phyloP scores from a whole-genome alignment of 2,329 filamentous ascomycete genomes.

The Alternaria triticimaculans region DNA sequence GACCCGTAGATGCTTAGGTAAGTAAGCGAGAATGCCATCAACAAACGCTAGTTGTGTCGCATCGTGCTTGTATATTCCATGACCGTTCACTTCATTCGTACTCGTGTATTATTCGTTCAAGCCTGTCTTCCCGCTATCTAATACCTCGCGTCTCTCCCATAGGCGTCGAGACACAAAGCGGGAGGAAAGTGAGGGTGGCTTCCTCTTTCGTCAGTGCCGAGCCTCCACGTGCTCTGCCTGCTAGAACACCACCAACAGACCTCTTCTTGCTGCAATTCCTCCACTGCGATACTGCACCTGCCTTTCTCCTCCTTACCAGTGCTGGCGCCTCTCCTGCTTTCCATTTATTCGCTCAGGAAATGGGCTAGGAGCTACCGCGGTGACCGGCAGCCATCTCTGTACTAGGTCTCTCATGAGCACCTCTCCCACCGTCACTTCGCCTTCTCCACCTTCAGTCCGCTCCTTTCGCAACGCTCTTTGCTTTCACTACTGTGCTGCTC shows the following conservation, averaged over 20 bases:
- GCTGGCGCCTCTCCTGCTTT: slow-evolving; percentile 23
- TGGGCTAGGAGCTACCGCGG: slow-evolving; percentile 29
- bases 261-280: slow-evolving; percentile 25
- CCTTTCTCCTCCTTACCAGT: slow-evolving; percentile 22
- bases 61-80: neutral
- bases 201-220: slow-evolving; percentile 34
- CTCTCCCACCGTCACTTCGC: slow-evolving; percentile 36
- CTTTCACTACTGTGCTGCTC: slow-evolving; percentile 32
- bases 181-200: slow-evolving; percentile 64
- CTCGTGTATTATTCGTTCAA: neutral
- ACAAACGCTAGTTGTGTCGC: neutral
- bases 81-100: neutral
- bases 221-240: slow-evolving; percentile 40
- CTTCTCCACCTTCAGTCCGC: slow-evolving; percentile 43
- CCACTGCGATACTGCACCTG: slow-evolving; percentile 25
- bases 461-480: slow-evolving; percentile 45
- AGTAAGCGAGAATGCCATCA: neutral
- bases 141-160: slow-evolving; percentile 66
- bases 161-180: slow-evolving; percentile 73
- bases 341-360: slow-evolving; percentile 20
- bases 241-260: slow-evolving; percentile 38
- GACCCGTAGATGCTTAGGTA: slow-evolving; percentile 44
- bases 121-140: slow-evolving; percentile 69
- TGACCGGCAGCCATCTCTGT: slow-evolving; percentile 31
- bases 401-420: slow-evolving; percentile 29